These are phyloP conservation scores for Asterochloris erici DNA, from an alignment of 139 green algal species.

Conservation along the genomic window DNA sequence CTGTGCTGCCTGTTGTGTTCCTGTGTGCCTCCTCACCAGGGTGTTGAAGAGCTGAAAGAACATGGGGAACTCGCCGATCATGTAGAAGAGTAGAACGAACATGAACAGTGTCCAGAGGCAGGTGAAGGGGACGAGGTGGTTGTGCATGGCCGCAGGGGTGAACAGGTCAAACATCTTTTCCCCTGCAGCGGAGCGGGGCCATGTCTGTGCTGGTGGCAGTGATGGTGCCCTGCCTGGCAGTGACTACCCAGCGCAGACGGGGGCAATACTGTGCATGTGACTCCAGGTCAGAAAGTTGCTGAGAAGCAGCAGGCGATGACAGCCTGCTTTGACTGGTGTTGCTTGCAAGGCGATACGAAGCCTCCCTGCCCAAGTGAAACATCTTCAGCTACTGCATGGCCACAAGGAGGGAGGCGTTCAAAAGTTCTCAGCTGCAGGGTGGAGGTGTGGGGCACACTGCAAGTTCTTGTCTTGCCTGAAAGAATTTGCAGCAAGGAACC, in stretches of 20 bases:
- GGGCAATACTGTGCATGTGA: not conserved
- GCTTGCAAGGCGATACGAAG: not conserved
- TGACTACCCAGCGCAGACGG: not conserved
- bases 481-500: not conserved
- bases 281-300: not conserved
- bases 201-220: not conserved
- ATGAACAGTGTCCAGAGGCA: conserved; percentile 16
- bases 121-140: conserved; percentile 37
- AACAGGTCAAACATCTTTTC: conserved; percentile 34
- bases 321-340: not conserved
- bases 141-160: conserved; percentile 28
- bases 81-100: conserved; percentile 39
- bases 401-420: too few relatives aligned
- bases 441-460: too few relatives aligned
- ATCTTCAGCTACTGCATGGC: too few relatives aligned
- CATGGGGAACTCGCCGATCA: conserved; percentile 32
- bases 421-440: too few relatives aligned
- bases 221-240: too few relatives aligned
- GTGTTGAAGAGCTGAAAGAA: conserved; percentile 18
- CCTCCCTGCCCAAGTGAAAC: too few relatives aligned
- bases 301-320: too few relatives aligned
- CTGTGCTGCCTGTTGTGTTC: not conserved
- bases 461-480: not conserved
- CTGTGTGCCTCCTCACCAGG: not conserved
- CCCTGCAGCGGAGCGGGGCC: conserved; percentile 5